A percentile compares a stretch with the other conserved stretches of the same genome.
These are phyloP conservation scores for Cutaneotrichosporon dermatis DNA, from an alignment of 1,284 basidiomycete genomes.

Conservation along the genomic window DNA sequence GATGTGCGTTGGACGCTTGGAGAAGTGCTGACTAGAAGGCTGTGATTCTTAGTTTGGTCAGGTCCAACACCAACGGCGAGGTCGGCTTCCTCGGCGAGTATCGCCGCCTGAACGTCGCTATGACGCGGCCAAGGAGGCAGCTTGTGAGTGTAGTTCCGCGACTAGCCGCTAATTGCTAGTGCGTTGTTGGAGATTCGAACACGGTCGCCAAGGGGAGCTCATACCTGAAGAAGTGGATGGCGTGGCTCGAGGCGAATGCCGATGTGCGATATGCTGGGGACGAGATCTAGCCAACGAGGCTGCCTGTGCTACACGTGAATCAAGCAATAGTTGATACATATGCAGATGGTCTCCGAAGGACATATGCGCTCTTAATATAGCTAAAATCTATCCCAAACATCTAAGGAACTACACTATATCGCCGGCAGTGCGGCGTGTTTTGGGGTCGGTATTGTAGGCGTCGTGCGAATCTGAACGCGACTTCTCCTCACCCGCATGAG, in stretches of 20 bases:
- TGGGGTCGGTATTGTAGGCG: too few relatives aligned
- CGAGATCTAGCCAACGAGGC: constrained; percentile 11
- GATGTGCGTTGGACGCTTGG: constrained; percentile 25
- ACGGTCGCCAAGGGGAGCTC: constrained; percentile 76
- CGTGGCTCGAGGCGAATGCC: constrained; percentile 82
- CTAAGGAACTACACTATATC: too few relatives aligned
- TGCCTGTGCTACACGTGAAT: too few relatives aligned
- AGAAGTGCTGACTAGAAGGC: constrained; percentile 52
- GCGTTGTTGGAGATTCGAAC: constrained; percentile 82
- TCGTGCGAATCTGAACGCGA: too few relatives aligned
- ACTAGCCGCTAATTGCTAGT: constrained; percentile 52
- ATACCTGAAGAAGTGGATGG: constrained; percentile 82
- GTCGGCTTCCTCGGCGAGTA: constrained; percentile 91
- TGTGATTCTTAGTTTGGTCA: constrained; percentile 78
- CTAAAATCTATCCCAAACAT: too few relatives aligned
- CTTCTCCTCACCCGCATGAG: constrained; percentile 30
- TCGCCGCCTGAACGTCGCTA: constrained; percentile 84
- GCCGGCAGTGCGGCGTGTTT: too few relatives aligned
- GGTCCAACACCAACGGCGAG: constrained; percentile 76
- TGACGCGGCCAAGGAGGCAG: constrained; percentile 89
- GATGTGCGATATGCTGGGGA: constrained; percentile 77
- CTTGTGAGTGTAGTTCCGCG: constrained; percentile 56
- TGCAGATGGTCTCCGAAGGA: too few relatives aligned
- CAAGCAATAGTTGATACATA: background rate
- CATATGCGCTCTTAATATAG: too few relatives aligned